Conservation (phyloP, 2,329 filamentous ascomycete species). For the Cryphonectria parasitica region DNA sequence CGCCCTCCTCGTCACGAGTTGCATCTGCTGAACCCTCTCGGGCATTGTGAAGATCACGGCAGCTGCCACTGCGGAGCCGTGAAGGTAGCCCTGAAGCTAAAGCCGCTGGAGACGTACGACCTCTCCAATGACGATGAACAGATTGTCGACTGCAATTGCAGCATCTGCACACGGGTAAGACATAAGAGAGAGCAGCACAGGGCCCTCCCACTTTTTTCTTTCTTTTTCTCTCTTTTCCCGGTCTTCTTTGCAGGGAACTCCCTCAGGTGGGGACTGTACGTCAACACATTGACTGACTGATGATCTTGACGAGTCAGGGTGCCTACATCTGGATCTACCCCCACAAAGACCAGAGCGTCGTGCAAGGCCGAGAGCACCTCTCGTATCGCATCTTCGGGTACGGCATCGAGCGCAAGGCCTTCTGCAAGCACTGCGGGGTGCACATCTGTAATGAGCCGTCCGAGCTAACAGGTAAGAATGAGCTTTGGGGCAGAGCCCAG, state of each 20-base stretch:
- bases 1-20: neutral
- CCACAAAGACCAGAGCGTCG: slow-evolving; percentile 41
- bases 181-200: neutral
- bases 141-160: slow-evolving; percentile 54
- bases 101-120: slow-evolving; percentile 44
- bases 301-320: slow-evolving; percentile 38
- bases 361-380: slow-evolving; percentile 47
- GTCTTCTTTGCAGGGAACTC: no score
- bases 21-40: neutral
- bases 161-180: slow-evolving; percentile 49
- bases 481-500: neutral
- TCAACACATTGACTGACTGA: slow-evolving; percentile 10
- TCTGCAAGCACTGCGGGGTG: slow-evolving; percentile 55
- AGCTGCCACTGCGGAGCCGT: slow-evolving; percentile 59
- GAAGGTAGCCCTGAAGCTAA: slow-evolving; percentile 45
- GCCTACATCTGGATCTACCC: slow-evolving; percentile 52
- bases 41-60: slow-evolving; percentile 43
- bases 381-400: slow-evolving; percentile 43
- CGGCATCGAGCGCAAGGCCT: slow-evolving; percentile 44
- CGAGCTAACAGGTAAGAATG: slow-evolving; percentile 35
- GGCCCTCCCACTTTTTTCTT: no score
- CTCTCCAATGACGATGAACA: slow-evolving; percentile 34
- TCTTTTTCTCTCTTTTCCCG: no score
- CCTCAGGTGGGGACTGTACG: neutral
- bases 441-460: slow-evolving; percentile 41